Conservation (phyloP, 2,329 filamentous ascomycete genomes). For the Metarhizium guizhouense region DNA sequence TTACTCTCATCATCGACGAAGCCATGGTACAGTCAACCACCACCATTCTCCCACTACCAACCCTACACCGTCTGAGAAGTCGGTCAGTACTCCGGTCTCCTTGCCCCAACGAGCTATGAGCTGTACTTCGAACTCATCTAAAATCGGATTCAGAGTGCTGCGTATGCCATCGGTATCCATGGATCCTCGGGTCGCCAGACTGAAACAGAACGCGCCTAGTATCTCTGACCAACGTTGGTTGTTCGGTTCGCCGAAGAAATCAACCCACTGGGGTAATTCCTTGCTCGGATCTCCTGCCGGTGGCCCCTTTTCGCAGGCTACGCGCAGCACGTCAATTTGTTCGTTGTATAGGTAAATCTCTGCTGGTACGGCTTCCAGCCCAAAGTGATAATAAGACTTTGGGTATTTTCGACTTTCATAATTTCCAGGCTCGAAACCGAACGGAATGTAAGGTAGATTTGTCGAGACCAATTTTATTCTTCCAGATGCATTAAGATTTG, state of each 20-base stretch:
- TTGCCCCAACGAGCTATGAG: conserved; percentile 51
- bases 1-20: conserved; percentile 1
- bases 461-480: conserved; percentile 44
- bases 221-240: conserved; percentile 55
- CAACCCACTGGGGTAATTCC: conserved; percentile 62
- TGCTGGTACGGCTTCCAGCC: conserved; percentile 51
- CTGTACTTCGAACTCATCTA: conserved; percentile 55
- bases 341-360: conserved; percentile 53
- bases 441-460: conserved; percentile 53
- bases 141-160: conserved; percentile 43
- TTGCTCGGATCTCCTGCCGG: conserved; percentile 32
- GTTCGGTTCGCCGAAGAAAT: conserved; percentile 55
- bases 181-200: conserved; percentile 53
- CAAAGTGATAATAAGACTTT: conserved; percentile 56
- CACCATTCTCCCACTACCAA: conserved; percentile 54
- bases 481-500: conserved; percentile 54
- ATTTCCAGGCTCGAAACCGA: conserved; percentile 61
- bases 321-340: conserved; percentile 32
- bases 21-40: conserved; percentile 47
- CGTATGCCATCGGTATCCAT: conserved; percentile 43
- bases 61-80: conserved; percentile 29
- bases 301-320: conserved; percentile 27
- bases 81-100: conserved; percentile 39
- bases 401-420: conserved; percentile 64
- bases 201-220: conserved; percentile 52